Evolutionary conservation across 1,284 basidiomycete genomes (phyloP).

Genomic region (Chiua sp.): DNA sequence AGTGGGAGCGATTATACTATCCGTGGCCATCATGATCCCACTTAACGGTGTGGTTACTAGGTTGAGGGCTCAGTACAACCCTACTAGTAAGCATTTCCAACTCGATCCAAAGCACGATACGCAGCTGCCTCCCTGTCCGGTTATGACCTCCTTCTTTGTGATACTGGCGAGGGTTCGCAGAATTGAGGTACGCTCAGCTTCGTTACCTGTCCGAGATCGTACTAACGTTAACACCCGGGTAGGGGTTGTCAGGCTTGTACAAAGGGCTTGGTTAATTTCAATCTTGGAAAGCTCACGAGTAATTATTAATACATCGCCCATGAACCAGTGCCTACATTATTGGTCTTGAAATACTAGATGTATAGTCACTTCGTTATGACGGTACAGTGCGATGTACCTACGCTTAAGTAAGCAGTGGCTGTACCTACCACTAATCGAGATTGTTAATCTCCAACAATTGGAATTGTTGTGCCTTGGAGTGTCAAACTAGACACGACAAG

Average conservation of each 20-base stretch:
- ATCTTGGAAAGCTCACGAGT: neutral
- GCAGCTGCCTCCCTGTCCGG: slow-evolving; percentile 74
- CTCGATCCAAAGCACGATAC: slow-evolving; percentile 79
- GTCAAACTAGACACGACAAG: no score
- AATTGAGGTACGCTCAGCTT: slow-evolving; percentile 62
- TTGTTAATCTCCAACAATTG: no score
- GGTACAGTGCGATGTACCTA: no score
- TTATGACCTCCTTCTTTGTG: slow-evolving; percentile 54
- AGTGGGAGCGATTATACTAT: slow-evolving; percentile 47
- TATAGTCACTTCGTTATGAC: no score
- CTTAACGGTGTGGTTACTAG: slow-evolving; percentile 72
- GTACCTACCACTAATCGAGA: no score
- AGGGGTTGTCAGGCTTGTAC: slow-evolving; percentile 83
- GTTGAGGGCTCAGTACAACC: slow-evolving; percentile 81
- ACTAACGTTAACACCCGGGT: slow-evolving; percentile 36
- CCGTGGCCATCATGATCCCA: slow-evolving; percentile 56
- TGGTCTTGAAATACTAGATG: no score
- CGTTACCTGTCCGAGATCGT: neutral
- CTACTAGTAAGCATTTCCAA: slow-evolving; percentile 82
- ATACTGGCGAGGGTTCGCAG: slow-evolving; percentile 78
- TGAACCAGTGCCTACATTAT: slow-evolving; percentile 68
- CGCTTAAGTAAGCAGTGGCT: no score
- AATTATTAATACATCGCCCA: slow-evolving; percentile 8
- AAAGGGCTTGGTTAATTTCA: slow-evolving; percentile 74
- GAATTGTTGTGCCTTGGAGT: no score